Percentiles rank a stretch among this genome's conserved stretches.
phyloP scores from a whole-genome alignment of 805 yeast species.

The Candida boidinii region DNA sequence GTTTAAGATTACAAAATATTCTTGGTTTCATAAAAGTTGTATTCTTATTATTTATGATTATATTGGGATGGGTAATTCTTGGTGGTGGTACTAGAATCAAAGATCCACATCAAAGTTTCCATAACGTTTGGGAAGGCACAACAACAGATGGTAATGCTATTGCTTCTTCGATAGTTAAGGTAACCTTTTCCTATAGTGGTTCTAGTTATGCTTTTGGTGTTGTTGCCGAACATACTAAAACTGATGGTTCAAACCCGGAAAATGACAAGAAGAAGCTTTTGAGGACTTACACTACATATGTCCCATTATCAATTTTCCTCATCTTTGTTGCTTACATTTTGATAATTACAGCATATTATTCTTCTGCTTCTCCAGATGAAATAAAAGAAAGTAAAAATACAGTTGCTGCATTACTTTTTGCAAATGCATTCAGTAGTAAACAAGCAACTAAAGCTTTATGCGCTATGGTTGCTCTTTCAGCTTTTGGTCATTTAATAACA shows the following conservation, averaged over 20 bases:
- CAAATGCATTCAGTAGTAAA: constrained; percentile 54
- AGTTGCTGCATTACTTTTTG: constrained; percentile 70
- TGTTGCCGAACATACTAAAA: constrained; percentile 32
- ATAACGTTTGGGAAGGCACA: constrained; percentile 31
- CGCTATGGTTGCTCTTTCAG: constrained; percentile 73
- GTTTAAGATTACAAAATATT: constrained; percentile 55
- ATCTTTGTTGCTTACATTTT: constrained; percentile 64
- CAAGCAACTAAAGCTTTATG: constrained; percentile 61
- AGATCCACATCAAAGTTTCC: constrained; percentile 18
- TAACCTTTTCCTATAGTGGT: constrained; percentile 35
- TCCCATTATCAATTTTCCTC: constrained; percentile 59
- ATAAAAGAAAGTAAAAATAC: constrained; percentile 55
- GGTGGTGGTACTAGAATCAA: constrained; percentile 50
- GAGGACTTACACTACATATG: constrained; percentile 64
- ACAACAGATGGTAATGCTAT: constrained; percentile 33
- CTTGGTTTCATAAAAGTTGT: constrained; percentile 67
- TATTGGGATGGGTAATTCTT: constrained; percentile 79
- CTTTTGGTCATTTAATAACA: constrained; percentile 74
- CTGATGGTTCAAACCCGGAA: constrained; percentile 18
- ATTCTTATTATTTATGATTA: constrained; percentile 59
- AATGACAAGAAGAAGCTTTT: constrained; percentile 62
- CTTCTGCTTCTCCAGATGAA: constrained; percentile 57
- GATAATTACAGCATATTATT: constrained; percentile 72
- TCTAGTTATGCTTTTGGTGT: constrained; percentile 30
- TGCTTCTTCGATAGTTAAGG: constrained; percentile 34